Evolutionary conservation across 2,329 filamentous ascomycete species (phyloP), one percentile per base, ranked within the genome.

Genomic region (Lasiodiplodia theobromae): DNA sequence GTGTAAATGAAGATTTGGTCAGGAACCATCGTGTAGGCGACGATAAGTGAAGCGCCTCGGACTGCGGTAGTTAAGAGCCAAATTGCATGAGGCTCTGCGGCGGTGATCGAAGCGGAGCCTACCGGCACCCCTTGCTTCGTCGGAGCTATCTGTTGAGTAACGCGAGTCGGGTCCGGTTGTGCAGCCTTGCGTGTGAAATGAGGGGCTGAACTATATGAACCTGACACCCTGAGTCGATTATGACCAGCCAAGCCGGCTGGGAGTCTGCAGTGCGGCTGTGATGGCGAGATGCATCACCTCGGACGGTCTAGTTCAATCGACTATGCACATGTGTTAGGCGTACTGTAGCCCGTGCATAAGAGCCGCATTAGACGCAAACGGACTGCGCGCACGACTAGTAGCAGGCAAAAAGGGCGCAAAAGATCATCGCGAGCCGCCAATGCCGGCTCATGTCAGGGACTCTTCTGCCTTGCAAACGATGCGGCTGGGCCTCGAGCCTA

Each of bases 1-100:
- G 60, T 64, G n/a, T 18, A 38, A 38, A 64, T 38, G 31, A 64
- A 64, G 40, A 64, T 14, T 21, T 64, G 14, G 5, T 28, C 18
- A 5, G 60, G 60, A 18, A 64, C 25, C 60, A 64, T 64, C 8
- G 10, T 63, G 44, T 34, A n/a, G 16, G 23, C 21, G 21, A 28
- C 12, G 8, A 34, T 16, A 14, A 4, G 4, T 23, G 5, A 16
- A 64, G 16, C 23, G 21, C 5, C 10, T 31, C 18, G 58, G 37
- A 51, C 10, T 40, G 58, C 58, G n/a, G 40, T 2, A 14, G 38
- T 44, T 62, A 49, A 31, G 38, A 62, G 18, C 40, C 18, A 18
- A 23, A 25, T 18, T 28, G 10, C 11, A 14, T 40, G 56, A 12
- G 54, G 54, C 54, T 57, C 54, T 57, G n/a, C 34, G 7, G 14